Evolutionary conservation across 1,284 basidiomycete species (phyloP), one percentile per base, ranked within the genome.

Genomic region (Dichomitus squalens): DNA sequence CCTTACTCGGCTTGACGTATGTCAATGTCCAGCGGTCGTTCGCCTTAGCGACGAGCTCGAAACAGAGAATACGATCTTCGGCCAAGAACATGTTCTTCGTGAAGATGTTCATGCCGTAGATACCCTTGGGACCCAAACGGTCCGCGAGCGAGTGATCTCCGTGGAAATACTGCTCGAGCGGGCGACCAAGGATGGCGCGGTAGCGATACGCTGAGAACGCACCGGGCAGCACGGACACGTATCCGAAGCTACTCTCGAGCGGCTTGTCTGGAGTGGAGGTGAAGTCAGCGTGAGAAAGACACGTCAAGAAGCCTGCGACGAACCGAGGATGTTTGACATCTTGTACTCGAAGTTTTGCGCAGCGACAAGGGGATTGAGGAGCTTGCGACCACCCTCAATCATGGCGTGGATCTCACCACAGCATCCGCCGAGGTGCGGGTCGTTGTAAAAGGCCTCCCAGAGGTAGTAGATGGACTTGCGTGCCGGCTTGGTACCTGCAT

Each of bases 271-370:
- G 40, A 20, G 33, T 53, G 20, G 20, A 57, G 35, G n/a, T 49
- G 18, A 50, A 20, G 52, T 56, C 41, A 58, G 36, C 23, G 54
- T 36, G 47, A 52, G 23, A 49, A 27, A 39, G 38, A 23, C 41
- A 18, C 31, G 6, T 56, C 20, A 18, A 31, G 34, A 16, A 27
- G 8, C 16, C 11, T n/a, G 49, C n/a, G 20, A 63, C 75, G 66
- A 73, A 85, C 92, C 92, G 25, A 96, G 79, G 67, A 97, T 96
- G 73, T 96, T 96, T 36, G 92, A 95, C 92, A 96, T 96, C 77
- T 94, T 98, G 79, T 98, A 98, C 76, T 99, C 96, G 68, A 99
- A 98, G 75, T 98, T 98, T 74, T 98, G 96, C 23, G 94, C 93
- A 9, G 95, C 95, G 31, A 96, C 87, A 44, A 98, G 80, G 12